A percentile compares a stretch with the other conserved stretches of the same genome.
These are phyloP conservation scores for Boletus fagicola DNA, from an alignment of 768 basidiomycete genomes.

Conservation along the genomic window DNA sequence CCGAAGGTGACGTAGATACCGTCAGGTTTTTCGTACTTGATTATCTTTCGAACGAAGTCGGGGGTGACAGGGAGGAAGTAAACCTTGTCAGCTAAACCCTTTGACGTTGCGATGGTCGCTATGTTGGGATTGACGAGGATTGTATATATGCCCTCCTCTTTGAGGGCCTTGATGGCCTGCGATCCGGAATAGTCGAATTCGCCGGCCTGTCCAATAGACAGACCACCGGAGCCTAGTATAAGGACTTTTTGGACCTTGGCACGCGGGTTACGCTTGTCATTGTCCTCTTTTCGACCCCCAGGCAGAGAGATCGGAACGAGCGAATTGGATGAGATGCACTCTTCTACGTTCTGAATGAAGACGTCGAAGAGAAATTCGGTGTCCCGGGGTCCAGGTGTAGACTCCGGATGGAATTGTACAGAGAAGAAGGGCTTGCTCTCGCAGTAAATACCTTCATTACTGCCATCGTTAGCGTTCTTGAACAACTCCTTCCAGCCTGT, in stretches of 20 bases:
- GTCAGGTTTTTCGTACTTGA: conserved; percentile 98
- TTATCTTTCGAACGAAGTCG: conserved; percentile 96
- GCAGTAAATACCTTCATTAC: conserved; percentile 97
- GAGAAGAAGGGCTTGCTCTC: conserved; percentile 95
- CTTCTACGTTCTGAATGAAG: conserved; percentile 84
- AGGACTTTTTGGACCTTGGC: conserved; percentile 88
- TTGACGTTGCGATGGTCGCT: conserved; percentile 96
- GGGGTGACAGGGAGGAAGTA: conserved; percentile 99
- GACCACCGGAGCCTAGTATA: conserved; percentile 94
- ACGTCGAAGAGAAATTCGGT: conserved; percentile 99
- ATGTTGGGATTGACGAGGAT: conserved; percentile 99
- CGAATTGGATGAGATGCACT: conserved; percentile 59
- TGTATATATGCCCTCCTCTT: conserved; percentile 98
- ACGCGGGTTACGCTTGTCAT: conserved; percentile 68
- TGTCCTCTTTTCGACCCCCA: conserved; percentile 80
- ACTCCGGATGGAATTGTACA: conserved; percentile 99
- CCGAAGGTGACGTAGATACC: conserved; percentile 99
- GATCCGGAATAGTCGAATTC: conserved; percentile 99
- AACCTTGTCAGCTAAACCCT: conserved; percentile 97
- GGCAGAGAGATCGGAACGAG: conserved; percentile 65
- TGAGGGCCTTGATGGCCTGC: conserved; percentile 98
- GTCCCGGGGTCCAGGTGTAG: conserved; percentile 93
- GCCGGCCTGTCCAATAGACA: conserved; percentile 98
- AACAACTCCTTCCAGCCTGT: conserved; percentile 92
- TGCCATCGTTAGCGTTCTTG: conserved; percentile 93